Base-by-base conservation (phyloP, 805 yeast genomes). In the Starmerella stellata region DNA sequence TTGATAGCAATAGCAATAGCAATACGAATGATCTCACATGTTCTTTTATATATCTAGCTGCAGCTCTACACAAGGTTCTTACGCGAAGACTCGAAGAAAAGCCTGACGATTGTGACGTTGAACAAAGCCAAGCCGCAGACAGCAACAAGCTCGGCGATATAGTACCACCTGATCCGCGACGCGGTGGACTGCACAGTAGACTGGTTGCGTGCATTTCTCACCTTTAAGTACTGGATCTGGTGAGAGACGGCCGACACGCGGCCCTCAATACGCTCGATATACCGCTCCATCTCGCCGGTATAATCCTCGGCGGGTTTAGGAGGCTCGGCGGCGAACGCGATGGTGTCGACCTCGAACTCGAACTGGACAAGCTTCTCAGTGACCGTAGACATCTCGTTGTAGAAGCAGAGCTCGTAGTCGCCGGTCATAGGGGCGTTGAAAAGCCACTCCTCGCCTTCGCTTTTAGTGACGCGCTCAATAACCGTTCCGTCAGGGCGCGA, bases 151-250 rank as follows among this genome's bases (percentile, higher is more conserved):
- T 77, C 83, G 42, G 72, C 59, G 38, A 79, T 60, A 34, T 85
- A 74, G 53, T 79, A 70, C 70, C 76, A 80, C 54, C 78, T 75
- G 43, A 81, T 69, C 55, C 93, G 73, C 16, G 75, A 63, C 52
- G 76, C 80, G 24, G 93, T 81, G 37, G 81, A 72, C 57, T 67
- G 66, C 45, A 81, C 94, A 32, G 94, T 81, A 37, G 77, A 72
- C 70, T 81, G 90, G 62, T 87, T 87, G 62, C 96, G 72, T 62
- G 74, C 74, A 60, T 80, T 87, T 64, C 98, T 76, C 11, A 92
- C 75, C 60, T 75, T 78, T 66, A 85, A 83, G 60, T 85, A 78
- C 50, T 76, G 79, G 55, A 87, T 52, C 28, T 50, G 37, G 32
- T 62, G 57, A 17, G 54, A 42, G 39, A 60, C 51, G 35, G 51